Evolutionary conservation across 2,329 filamentous ascomycete genomes (phyloP).

Genomic region (Colletotrichum agaves): DNA sequence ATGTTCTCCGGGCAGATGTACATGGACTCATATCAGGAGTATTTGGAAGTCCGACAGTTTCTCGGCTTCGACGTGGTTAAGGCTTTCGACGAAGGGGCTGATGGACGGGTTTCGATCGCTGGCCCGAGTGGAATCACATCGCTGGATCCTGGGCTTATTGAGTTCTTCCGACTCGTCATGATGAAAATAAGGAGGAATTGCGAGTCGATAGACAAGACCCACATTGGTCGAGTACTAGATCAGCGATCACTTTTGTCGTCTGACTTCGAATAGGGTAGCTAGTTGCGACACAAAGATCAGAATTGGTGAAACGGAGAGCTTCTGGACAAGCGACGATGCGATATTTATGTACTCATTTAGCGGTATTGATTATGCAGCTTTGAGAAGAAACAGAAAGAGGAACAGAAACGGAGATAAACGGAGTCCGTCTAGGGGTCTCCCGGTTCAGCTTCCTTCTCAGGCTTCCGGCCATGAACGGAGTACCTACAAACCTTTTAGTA

Average conservation of each 20-base stretch:
- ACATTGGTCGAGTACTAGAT: conserved; percentile 39
- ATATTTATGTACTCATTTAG: no score
- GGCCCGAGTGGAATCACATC: not conserved
- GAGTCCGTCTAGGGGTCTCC: not conserved
- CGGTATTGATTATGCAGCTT: no score
- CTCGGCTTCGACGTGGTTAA: conserved; percentile 55
- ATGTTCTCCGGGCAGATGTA: conserved; percentile 78
- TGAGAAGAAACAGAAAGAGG: no score
- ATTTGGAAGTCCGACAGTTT: conserved; percentile 60
- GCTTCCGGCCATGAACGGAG: no score
- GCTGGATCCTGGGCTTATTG: conserved; percentile 46
- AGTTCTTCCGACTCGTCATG: conserved; percentile 51
- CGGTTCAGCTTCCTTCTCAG: not conserved
- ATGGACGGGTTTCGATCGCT: conserved; percentile 38
- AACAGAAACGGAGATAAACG: no score
- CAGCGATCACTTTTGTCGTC: not conserved
- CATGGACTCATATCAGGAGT: conserved; percentile 61
- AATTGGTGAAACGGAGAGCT: no score
- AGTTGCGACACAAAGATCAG: no score
- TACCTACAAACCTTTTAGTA: no score
- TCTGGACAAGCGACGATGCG: no score
- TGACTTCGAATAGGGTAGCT: no score
- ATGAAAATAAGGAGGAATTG: conserved; percentile 51
- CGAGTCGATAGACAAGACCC: conserved; percentile 52
- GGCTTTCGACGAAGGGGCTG: conserved; percentile 48